Evolutionary conservation across 2,329 filamentous ascomycete species (phyloP).

Genomic region (Clarireedia monteithiana): DNA sequence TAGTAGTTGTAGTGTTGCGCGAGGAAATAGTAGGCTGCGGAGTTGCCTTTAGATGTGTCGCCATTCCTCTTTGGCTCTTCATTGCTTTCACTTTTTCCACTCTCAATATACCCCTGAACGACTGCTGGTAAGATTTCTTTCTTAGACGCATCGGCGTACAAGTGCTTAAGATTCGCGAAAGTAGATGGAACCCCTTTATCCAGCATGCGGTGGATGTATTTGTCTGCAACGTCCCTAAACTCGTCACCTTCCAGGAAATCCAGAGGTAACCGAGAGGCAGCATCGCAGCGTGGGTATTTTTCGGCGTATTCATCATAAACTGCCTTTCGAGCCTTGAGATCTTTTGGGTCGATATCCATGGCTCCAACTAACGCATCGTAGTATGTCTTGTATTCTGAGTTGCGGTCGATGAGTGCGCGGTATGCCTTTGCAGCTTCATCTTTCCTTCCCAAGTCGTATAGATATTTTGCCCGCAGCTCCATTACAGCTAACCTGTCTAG

Average conservation of each 20-base stretch:
- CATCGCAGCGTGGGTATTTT: conserved; percentile 77
- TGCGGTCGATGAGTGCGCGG: conserved; percentile 71
- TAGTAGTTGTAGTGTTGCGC: conserved; percentile 96
- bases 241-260: conserved; percentile 79
- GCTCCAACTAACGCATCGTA: conserved; percentile 70
- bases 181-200: conserved; percentile 91
- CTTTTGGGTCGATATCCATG: conserved; percentile 53
- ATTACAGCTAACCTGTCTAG: conserved; percentile 79
- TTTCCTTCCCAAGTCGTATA: conserved; percentile 67
- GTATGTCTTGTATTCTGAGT: conserved; percentile 80
- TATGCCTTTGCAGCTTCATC: conserved; percentile 80
- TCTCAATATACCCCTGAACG: conserved; percentile 69
- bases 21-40: conserved; percentile 83
- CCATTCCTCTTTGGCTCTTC: conserved; percentile 35
- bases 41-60: conserved; percentile 55
- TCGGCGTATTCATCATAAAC: conserved; percentile 77
- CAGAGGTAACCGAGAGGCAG: conserved; percentile 75
- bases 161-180: conserved; percentile 91
- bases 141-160: conserved; percentile 75
- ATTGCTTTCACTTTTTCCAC: conserved; percentile 38
- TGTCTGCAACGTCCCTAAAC: conserved; percentile 69
- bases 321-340: conserved; percentile 57
- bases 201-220: conserved; percentile 77
- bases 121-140: conserved; percentile 67
- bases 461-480: conserved; percentile 79